Conservation (phyloP, 805 yeast genomes). For the Starmerella sp. region DNA sequence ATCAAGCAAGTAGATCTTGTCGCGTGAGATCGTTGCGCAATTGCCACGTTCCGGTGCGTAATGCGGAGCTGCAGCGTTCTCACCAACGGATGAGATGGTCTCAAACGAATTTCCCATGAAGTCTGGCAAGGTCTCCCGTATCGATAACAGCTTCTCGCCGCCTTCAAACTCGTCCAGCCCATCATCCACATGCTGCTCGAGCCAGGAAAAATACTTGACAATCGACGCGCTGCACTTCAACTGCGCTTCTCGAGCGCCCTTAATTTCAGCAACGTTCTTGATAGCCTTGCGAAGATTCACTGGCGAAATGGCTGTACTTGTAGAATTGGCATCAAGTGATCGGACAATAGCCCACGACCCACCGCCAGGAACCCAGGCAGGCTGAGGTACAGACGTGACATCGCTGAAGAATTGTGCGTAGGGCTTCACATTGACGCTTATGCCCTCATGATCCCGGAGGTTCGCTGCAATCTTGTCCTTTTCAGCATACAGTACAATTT, state of each 20-base stretch:
- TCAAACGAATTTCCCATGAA: slow-evolving; percentile 55
- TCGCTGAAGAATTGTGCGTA: slow-evolving; percentile 10
- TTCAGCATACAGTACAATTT: slow-evolving; percentile 45
- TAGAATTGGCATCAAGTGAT: slow-evolving; percentile 34
- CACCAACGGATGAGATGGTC: slow-evolving; percentile 64
- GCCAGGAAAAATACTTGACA: slow-evolving; percentile 70
- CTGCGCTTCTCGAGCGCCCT: slow-evolving; percentile 66
- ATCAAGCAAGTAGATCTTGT: slow-evolving; percentile 66
- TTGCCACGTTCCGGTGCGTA: slow-evolving; percentile 51
- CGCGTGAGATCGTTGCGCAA: slow-evolving; percentile 51
- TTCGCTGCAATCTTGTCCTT: not conserved
- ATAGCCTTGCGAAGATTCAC: slow-evolving; percentile 56
- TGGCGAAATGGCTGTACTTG: slow-evolving; percentile 43
- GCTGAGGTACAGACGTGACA: not conserved
- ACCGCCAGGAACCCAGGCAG: slow-evolving; percentile 43
- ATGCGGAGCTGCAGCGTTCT: slow-evolving; percentile 69
- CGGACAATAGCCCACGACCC: slow-evolving; percentile 59
- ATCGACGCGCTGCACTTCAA: slow-evolving; percentile 73
- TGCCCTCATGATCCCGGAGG: slow-evolving; percentile 18
- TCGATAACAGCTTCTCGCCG: slow-evolving; percentile 41
- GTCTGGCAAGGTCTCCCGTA: slow-evolving; percentile 29
- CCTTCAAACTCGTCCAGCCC: slow-evolving; percentile 48
- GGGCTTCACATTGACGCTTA: not conserved
- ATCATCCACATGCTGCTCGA: slow-evolving; percentile 46
- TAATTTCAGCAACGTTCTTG: slow-evolving; percentile 62